Percentiles rank a stretch among this genome's conserved stretches.
Evolutionary conservation across 1,284 basidiomycete species (phyloP).

Genomic region (Testicularia cyperi): DNA sequence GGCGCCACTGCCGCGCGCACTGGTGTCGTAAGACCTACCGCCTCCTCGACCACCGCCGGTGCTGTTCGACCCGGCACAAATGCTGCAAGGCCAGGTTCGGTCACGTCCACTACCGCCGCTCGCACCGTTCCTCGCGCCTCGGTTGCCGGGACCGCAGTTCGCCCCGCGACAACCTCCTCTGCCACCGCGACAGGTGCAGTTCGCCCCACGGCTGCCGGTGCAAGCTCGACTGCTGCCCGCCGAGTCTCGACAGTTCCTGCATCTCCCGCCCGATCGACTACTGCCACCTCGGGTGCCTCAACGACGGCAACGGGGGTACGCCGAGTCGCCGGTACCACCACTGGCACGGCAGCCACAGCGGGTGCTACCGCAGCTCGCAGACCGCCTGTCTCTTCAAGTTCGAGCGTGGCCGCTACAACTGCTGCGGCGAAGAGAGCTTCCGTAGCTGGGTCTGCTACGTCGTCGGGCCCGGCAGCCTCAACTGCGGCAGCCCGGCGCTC

Average conservation of each 20-base stretch:
- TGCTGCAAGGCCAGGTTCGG: constrained; percentile 2
- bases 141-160: background rate
- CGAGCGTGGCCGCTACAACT: constrained; percentile 10
- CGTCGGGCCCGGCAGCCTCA: constrained; percentile 13
- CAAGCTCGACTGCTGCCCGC: constrained; percentile 8
- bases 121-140: constrained; percentile 1
- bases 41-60: too few species aligned
- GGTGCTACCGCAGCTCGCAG: constrained; percentile 15
- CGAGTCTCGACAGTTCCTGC: constrained; percentile 23
- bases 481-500: constrained; percentile 25
- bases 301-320: constrained; percentile 12
- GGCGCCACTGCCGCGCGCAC: constrained; percentile 2
- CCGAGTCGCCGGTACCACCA: constrained; percentile 6
- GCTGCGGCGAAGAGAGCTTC: constrained; percentile 18
- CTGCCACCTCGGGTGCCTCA: constrained; percentile 5
- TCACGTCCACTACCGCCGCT: background rate
- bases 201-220: background rate
- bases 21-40: too few species aligned
- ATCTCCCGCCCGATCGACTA: constrained; percentile 21
- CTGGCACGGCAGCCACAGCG: constrained; percentile 14
- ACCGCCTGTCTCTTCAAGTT: constrained; percentile 26
- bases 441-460: constrained; percentile 15
- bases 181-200: constrained; percentile 2
- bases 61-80: constrained; percentile 6
- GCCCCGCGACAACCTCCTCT: constrained; percentile 7